A percentile compares a stretch with the other conserved stretches of the same genome.
These are phyloP conservation scores for Athelia psychrophila DNA, from an alignment of 1,284 basidiomycete species.

Conservation along the genomic window DNA sequence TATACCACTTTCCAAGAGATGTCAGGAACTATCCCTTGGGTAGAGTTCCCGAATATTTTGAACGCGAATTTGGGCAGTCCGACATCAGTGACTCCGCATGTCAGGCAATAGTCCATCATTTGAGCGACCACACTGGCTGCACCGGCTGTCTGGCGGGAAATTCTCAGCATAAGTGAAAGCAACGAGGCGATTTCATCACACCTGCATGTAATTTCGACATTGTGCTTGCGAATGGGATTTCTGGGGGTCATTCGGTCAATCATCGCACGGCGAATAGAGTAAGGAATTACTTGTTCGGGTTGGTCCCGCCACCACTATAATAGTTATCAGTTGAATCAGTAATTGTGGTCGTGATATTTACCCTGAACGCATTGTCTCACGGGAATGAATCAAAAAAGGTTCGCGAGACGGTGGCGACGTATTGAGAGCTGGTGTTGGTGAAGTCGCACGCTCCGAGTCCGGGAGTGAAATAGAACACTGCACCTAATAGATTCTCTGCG, in stretches of 20 bases:
- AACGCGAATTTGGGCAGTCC: slow-evolving; percentile 22
- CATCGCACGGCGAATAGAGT: background rate
- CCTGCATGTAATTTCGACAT: slow-evolving; percentile 23
- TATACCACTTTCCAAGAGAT: slow-evolving; percentile 13
- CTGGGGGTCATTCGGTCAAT: slow-evolving; percentile 4
- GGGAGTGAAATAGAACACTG: slow-evolving; percentile 34
- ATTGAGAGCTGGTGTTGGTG: slow-evolving; percentile 32
- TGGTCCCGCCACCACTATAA: slow-evolving; percentile 13
- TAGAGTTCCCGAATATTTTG: slow-evolving; percentile 14
- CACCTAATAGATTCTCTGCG: too few relatives aligned
- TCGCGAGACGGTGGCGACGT: slow-evolving; percentile 38
- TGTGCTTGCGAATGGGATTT: slow-evolving; percentile 28
- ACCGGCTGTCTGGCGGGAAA: slow-evolving; percentile 12
- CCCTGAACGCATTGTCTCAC: slow-evolving; percentile 18
- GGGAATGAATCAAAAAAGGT: slow-evolving; percentile 36
- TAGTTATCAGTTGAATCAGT: too few relatives aligned
- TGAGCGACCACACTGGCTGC: slow-evolving; percentile 16
- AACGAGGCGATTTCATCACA: too few relatives aligned
- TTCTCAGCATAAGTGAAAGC: background rate
- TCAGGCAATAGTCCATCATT: slow-evolving; percentile 19
- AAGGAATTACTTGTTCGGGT: slow-evolving; percentile 16
- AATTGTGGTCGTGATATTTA: too few relatives aligned
- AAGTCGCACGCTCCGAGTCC: slow-evolving; percentile 43
- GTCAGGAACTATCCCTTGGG: slow-evolving; percentile 13
- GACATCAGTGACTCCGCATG: slow-evolving; percentile 13